Base-by-base conservation (phyloP, 2,329 filamentous ascomycete genomes). In the Daldinia eschscholtzii region DNA sequence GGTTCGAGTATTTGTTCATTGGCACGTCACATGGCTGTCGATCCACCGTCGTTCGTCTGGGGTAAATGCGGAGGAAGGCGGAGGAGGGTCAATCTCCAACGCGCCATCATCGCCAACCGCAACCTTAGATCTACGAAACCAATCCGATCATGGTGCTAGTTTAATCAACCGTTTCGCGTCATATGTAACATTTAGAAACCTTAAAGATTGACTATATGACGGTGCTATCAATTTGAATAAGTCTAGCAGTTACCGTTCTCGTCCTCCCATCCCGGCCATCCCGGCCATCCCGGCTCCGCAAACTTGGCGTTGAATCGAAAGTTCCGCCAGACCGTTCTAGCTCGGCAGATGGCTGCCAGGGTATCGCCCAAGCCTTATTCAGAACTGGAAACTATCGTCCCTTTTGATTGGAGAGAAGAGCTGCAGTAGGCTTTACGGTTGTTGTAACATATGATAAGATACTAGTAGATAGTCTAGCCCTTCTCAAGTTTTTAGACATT, bases 11-110 rank as follows among this genome's bases (percentile, higher is more conserved):
- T 66, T 67, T 53, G 59, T 37, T 70, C 70, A 72, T 68, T n/a
- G 53, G 59, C 35, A 70, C 70, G 70, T 72, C 70, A 72, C 68
- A 61, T 42, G 59, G 59, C 59, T 57, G 70, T 67, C 62, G 70
- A 72, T 72, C 70, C 61, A 65, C 64, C 26, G 30, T 70, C 57
- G 69, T 64, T 42, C 63, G 64, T 70, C 61, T 67, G 64, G 61
- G 66, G 64, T 68, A 68, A 64, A 67, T 70, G 70, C 53, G 67
- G 70, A 65, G 69, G 62, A 52, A 55, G 26, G 53, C 42, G 57
- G 48, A 56, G 56, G 62, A 59, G 52, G 23, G 50, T 20, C 20
- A 61, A 61, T 62, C 33, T 55, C 52, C 62, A 61, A 46, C 52
- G 15, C 53, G 33, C 63, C 52, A 59, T 41, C 65, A 62, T 65